Conservation (phyloP, 2,329 filamentous ascomycete genomes). For the Colletotrichum destructivum region DNA sequence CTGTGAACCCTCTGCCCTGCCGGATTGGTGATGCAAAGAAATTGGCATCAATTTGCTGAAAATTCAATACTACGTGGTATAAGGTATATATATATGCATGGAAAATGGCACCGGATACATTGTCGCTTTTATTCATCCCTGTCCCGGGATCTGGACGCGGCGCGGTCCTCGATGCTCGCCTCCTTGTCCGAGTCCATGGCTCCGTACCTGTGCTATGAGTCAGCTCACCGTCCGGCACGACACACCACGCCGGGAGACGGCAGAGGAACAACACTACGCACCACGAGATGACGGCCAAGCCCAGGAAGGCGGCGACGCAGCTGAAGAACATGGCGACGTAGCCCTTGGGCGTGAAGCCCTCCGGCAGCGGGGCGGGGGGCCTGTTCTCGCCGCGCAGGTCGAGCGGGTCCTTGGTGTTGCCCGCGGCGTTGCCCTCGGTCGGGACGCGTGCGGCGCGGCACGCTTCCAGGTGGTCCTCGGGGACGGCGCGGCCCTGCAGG, state of each 20-base stretch:
- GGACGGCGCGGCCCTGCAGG: slow-evolving; percentile 58
- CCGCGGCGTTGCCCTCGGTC: slow-evolving; percentile 71
- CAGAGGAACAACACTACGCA: neutral
- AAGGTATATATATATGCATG: no score
- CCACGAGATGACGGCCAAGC: slow-evolving; percentile 42
- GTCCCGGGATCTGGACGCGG: neutral
- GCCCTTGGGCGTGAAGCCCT: slow-evolving; percentile 43
- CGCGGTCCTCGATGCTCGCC: neutral
- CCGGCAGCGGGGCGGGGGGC: slow-evolving; percentile 37
- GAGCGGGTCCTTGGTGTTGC: slow-evolving; percentile 66
- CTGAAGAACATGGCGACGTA: slow-evolving; percentile 44
- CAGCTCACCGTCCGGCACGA: neutral
- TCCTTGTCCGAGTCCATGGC: slow-evolving; percentile 34
- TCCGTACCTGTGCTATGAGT: slow-evolving; percentile 31
- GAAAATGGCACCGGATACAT: neutral
- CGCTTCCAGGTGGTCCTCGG: slow-evolving; percentile 58
- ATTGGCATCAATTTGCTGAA: no score
- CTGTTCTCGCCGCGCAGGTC: slow-evolving; percentile 59
- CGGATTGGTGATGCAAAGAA: no score
- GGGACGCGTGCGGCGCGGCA: slow-evolving; percentile 58
- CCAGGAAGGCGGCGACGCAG: slow-evolving; percentile 39
- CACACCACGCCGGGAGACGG: no score
- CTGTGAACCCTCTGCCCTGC: no score
- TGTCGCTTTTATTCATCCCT: slow-evolving; percentile 15
- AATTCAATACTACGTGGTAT: no score